Base-by-base conservation (phyloP, 805 yeast genomes). In the Saccharomyces mikatae region DNA sequence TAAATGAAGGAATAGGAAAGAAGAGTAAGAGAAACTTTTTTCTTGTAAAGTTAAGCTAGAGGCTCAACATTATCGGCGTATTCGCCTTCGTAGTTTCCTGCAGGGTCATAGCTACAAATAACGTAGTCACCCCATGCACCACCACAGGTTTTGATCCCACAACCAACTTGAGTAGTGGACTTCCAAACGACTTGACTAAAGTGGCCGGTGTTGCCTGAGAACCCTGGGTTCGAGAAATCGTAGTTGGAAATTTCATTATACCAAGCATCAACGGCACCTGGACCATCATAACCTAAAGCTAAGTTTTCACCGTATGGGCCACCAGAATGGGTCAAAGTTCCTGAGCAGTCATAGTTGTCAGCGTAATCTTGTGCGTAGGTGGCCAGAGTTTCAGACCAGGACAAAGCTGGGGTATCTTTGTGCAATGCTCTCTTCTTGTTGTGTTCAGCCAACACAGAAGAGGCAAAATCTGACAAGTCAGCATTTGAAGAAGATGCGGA, bases 131-230 rank as follows among this genome's bases (percentile, higher is more conserved):
- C 81, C 80, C 77, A 74, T 49, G 52, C 47, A 64, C 74, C 72
- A 50, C 69, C 62, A 73, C 96, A 87, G 59, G 76, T 67, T 65
- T 81, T 83, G 69, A 75, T 73, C 52, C 86, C 89, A 75, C 95
- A 87, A 50, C 94, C 95, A 21, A 87, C 69, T 59, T 79, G 70
- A 8, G 80, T 71, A 46, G 86, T 72, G 6, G 76, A 62, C 58
- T 79, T 79, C 95, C 95, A 87, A 27, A 87, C 79, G 32, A 86
- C 64, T 71, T 87, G 92, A 14, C 92, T 86, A 74, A 87, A 87
- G 67, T 87, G 95, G 54, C 88, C 88, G 17, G 60, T 44, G 56
- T 59, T 54, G 71, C 74, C 53, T 76, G 76, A 60, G 71, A 74
- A 54, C 80, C 83, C 56, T 66, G 67, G 52, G 67, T 67, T 29